A percentile compares a stretch with the other conserved stretches of the same genome.
These are phyloP conservation scores for Pseudozyma flocculosa DNA, from an alignment of 1,284 basidiomycete genomes.

Conservation along the genomic window DNA sequence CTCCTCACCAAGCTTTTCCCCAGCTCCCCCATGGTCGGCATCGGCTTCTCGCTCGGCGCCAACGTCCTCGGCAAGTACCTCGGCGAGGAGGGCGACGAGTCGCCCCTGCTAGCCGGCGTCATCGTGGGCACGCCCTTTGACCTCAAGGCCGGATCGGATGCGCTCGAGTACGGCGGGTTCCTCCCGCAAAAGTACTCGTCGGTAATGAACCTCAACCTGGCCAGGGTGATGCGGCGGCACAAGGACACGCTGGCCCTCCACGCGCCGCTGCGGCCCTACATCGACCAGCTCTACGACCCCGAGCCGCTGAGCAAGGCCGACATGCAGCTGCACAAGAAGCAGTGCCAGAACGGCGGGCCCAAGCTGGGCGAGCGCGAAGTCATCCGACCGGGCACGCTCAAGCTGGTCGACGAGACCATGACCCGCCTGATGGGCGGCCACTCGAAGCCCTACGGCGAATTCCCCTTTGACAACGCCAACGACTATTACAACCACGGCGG, in stretches of 20 bases:
- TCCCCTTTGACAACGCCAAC: conserved; percentile 63
- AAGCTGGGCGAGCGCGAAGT: conserved; percentile 14
- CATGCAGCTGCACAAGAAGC: conserved; percentile 27
- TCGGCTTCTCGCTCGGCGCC: conserved; percentile 92
- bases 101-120: conserved; percentile 70
- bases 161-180: conserved; percentile 63
- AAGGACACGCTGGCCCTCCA: conserved; percentile 42
- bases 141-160: conserved; percentile 62
- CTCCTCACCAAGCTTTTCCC: conserved; percentile 77
- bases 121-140: conserved; percentile 82
- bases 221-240: conserved; percentile 51
- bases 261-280: conserved; percentile 34
- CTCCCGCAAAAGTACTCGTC: conserved; percentile 75
- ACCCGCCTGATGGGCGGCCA: conserved; percentile 77
- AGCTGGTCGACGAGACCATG: conserved; percentile 64
- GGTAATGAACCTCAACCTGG: conserved; percentile 78
- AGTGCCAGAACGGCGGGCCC: conserved; percentile 25
- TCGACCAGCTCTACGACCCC: conserved; percentile 38
- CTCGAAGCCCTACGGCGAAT: conserved; percentile 38
- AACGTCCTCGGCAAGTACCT: conserved; percentile 89
- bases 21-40: conserved; percentile 75
- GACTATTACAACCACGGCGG: conserved; percentile 71
- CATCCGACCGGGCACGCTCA: conserved; percentile 46
- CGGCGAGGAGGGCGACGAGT: conserved; percentile 77
- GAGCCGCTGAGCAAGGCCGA: conserved; percentile 24